These are phyloP conservation scores for Eremothecium gossypii DNA, from an alignment of 1,139 yeast species.

Conservation along the genomic window DNA sequence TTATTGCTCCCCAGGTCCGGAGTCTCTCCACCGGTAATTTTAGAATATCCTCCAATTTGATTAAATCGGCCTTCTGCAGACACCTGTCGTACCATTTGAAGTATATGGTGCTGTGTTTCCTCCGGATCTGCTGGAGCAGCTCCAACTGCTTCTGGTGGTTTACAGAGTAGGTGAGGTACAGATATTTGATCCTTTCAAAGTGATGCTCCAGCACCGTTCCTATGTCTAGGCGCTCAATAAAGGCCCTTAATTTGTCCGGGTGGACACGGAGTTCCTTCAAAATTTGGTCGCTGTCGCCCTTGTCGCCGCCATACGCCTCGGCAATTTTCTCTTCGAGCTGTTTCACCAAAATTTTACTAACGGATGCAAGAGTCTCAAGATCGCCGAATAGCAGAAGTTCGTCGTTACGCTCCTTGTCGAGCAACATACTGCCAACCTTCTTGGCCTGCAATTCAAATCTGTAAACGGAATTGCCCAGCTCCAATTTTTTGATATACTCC, in stretches of 20 bases:
- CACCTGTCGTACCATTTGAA: constrained; percentile 25
- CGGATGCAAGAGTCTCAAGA: constrained; percentile 29
- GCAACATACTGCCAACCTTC: constrained; percentile 20
- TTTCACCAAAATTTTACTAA: constrained; percentile 24
- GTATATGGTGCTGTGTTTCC: constrained; percentile 10
- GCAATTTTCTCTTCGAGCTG: background rate
- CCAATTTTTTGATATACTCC: constrained; percentile 21
- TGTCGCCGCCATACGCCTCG: constrained; percentile 3
- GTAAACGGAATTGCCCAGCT: constrained; percentile 24
- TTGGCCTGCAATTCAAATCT: constrained; percentile 21
- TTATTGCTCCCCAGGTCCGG: constrained; percentile 13
- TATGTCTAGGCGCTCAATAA: constrained; percentile 18
- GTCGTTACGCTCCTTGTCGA: constrained; percentile 18
- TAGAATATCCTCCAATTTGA: constrained; percentile 18
- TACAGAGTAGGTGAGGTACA: constrained; percentile 25
- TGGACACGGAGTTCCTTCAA: constrained; percentile 3
- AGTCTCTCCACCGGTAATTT: constrained; percentile 20
- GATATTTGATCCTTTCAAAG: constrained; percentile 28
- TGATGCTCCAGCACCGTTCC: constrained; percentile 23
- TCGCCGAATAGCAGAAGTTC: constrained; percentile 32
- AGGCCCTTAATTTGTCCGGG: background rate
- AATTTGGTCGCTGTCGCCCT: constrained; percentile 6
- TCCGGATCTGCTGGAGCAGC: constrained; percentile 17
- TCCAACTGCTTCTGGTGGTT: constrained; percentile 22
- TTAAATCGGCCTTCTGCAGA: constrained; percentile 13